These are phyloP conservation scores for Monosporascus sp. DNA, from an alignment of 2,329 filamentous ascomycete species.

Conservation along the genomic window DNA sequence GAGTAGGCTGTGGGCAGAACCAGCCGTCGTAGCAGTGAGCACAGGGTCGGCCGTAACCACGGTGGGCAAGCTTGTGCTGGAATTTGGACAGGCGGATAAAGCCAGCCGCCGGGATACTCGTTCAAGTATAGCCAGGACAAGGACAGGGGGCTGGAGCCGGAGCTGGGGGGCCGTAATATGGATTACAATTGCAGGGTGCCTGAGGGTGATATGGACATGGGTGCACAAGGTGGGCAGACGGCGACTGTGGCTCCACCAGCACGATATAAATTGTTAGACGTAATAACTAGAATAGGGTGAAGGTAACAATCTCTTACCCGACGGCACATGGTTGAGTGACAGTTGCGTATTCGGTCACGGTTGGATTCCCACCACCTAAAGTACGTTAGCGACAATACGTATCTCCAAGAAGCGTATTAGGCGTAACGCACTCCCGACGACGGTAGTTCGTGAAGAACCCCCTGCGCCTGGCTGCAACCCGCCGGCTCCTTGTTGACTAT, in stretches of 20 bases:
- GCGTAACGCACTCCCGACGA: conserved; percentile 12
- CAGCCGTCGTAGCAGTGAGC: conserved; percentile 31
- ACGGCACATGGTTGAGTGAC: conserved; percentile 2
- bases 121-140: conserved; percentile 31
- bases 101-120: conserved; percentile 32
- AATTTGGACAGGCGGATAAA: conserved; percentile 31
- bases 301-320: neutral
- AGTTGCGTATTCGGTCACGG: neutral
- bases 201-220: conserved; percentile 8
- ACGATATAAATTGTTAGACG: neutral
- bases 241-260: conserved; percentile 14
- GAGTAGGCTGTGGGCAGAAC: conserved; percentile 28
- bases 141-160: conserved; percentile 28
- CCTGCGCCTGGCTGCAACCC: conserved; percentile 2
- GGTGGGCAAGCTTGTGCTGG: conserved; percentile 30
- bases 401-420: neutral
- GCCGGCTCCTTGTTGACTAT: neutral
- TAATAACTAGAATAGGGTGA: neutral
- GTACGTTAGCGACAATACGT: neutral
- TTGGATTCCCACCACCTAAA: conserved; percentile 1
- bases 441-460: conserved; percentile 1
- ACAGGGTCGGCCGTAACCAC: conserved; percentile 33
- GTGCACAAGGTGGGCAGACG: conserved; percentile 13
- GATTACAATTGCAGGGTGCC: conserved; percentile 12
- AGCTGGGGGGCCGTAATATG: neutral